Percentiles rank a stretch among this genome's conserved stretches.
Evolutionary conservation across 2,329 filamentous ascomycete genomes (phyloP).

Genomic region (Xylaria sp.): DNA sequence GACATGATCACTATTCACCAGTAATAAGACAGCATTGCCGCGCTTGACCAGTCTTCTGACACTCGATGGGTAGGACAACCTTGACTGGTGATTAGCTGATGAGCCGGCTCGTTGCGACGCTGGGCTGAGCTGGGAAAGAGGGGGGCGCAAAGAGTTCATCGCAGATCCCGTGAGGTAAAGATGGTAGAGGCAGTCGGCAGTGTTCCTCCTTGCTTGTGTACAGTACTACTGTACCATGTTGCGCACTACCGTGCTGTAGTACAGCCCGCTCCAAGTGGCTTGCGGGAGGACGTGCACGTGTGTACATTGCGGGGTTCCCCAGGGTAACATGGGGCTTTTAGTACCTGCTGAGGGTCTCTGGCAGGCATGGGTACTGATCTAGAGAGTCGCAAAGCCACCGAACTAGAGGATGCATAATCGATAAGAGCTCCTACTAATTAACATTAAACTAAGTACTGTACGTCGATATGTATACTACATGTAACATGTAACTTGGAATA

Average conservation of each 20-base stretch:
- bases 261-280: conserved; percentile 7
- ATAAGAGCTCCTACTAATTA: conserved; percentile 44
- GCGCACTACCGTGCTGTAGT: not conserved
- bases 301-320: conserved; percentile 8
- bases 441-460: no score
- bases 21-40: conserved; percentile 5
- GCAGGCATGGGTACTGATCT: not conserved
- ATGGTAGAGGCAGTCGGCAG: not conserved
- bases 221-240: not conserved
- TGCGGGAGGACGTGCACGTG: conserved; percentile 6
- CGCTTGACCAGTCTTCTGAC: conserved; percentile 20
- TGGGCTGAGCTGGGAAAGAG: conserved; percentile 1
- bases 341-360: not conserved
- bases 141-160: not conserved
- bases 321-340: conserved; percentile 19
- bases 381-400: conserved; percentile 12
- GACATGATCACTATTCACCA: conserved; percentile 24
- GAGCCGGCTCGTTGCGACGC: conserved; percentile 6
- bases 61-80: conserved; percentile 23
- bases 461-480: no score
- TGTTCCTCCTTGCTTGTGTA: not conserved
- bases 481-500: no score
- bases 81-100: conserved; percentile 26
- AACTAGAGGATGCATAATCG: conserved; percentile 44
- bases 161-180: not conserved